phyloP scores from a whole-genome alignment of 2,329 filamentous ascomycete genomes.

The Teratosphaeria gauchensis region DNA sequence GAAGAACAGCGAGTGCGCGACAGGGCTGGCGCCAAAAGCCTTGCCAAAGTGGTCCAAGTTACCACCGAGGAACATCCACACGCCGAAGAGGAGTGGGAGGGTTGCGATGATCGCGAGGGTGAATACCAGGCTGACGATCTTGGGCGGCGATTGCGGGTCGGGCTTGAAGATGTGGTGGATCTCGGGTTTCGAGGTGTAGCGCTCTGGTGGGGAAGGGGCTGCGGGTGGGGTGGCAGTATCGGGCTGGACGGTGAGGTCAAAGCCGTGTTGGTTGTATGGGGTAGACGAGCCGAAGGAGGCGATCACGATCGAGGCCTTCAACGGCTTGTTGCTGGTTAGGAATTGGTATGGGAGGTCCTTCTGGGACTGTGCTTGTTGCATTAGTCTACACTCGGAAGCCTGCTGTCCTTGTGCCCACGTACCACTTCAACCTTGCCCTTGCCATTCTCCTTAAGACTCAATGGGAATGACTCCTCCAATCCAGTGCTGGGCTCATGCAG shows the following conservation, averaged over 20 bases:
- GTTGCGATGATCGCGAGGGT: constrained; percentile 61
- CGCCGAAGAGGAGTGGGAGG: constrained; percentile 61
- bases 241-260: constrained; percentile 58
- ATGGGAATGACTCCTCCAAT: constrained; percentile 76
- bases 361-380: constrained; percentile 51
- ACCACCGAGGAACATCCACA: constrained; percentile 70
- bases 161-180: constrained; percentile 85
- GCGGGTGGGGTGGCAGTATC: constrained; percentile 53
- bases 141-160: constrained; percentile 71
- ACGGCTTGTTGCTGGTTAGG: constrained; percentile 54
- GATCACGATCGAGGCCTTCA: constrained; percentile 67
- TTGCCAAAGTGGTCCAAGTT: constrained; percentile 70
- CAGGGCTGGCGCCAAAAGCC: constrained; percentile 64
- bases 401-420: constrained; percentile 28
- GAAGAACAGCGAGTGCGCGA: constrained; percentile 77
- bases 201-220: constrained; percentile 56
- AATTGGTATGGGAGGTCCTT: constrained; percentile 84
- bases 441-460: constrained; percentile 76
- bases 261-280: constrained; percentile 59
- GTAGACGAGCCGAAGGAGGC: constrained; percentile 72
- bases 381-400: background rate
- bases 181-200: constrained; percentile 74
- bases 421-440: constrained; percentile 81
- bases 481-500: constrained; percentile 65
- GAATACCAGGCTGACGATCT: constrained; percentile 70